Percentiles rank a stretch among this genome's conserved stretches.
Evolutionary conservation across 2,329 filamentous ascomycete species (phyloP).

Genomic region (Zasmidium cellare): DNA sequence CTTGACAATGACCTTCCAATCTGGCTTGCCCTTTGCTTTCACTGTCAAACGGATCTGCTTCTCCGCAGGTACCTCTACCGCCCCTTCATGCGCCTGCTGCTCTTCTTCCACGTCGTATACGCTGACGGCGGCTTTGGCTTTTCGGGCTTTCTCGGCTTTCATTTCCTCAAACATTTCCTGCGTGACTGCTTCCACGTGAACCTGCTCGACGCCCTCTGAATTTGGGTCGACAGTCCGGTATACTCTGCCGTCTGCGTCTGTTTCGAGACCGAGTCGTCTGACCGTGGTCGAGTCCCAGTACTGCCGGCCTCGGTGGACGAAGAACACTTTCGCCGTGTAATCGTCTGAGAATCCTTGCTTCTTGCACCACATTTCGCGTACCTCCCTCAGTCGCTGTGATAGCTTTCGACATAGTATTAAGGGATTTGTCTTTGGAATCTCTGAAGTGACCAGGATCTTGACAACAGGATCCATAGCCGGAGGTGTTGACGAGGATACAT

Average conservation of each 20-base stretch:
- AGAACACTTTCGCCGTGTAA: slow-evolving; percentile 60
- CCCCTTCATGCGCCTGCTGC: slow-evolving; percentile 13
- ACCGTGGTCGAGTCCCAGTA: slow-evolving; percentile 77
- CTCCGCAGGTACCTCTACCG: slow-evolving; percentile 17
- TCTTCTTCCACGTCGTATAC: slow-evolving; percentile 3
- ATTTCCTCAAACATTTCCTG: slow-evolving; percentile 59
- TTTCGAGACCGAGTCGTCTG: slow-evolving; percentile 62
- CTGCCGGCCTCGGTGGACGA: slow-evolving; percentile 75
- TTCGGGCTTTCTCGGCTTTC: slow-evolving; percentile 47
- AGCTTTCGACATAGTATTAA: slow-evolving; percentile 67
- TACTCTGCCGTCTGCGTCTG: slow-evolving; percentile 42
- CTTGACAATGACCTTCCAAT: slow-evolving; percentile 53
- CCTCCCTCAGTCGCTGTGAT: slow-evolving; percentile 65
- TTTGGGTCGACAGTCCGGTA: slow-evolving; percentile 48
- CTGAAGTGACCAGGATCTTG: slow-evolving; percentile 67
- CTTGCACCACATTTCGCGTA: slow-evolving; percentile 69
- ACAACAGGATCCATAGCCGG: slow-evolving; percentile 52
- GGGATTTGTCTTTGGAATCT: slow-evolving; percentile 60
- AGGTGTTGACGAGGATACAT: slow-evolving; percentile 15
- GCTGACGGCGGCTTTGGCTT: slow-evolving; percentile 13
- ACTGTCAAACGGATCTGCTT: slow-evolving; percentile 49
- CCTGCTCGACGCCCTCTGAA: slow-evolving; percentile 53
- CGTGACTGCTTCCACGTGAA: slow-evolving; percentile 80
- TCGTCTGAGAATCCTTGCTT: slow-evolving; percentile 57
- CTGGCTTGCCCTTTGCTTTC: slow-evolving; percentile 51